Evolutionary conservation across 1,284 basidiomycete species (phyloP), one percentile per base, ranked within the genome.

Genomic region (Trichosporon faecale): DNA sequence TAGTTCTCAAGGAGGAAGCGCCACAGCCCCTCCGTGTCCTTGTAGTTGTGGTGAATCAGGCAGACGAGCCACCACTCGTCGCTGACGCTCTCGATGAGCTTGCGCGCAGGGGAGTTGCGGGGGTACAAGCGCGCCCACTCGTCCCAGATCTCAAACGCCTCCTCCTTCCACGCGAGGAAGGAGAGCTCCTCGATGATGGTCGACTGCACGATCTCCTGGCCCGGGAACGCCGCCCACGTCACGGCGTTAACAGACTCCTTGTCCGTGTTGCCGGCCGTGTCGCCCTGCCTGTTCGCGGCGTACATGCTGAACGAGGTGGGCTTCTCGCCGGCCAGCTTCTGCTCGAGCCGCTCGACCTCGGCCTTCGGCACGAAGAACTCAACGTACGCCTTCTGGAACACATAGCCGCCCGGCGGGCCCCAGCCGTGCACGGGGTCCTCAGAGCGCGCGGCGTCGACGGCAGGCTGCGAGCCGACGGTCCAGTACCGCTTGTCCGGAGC

Each of bases 161-260:
- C 97, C 52, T 97, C 94, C 93, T 96, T 97, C 94, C 94, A 97
- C 9, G 94, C 94, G 88, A 95, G 91, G 87, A 98, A 98, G 78
- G 94, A 96, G 74, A 94, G 90, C 33, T 92, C 91, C 82, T 99
- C 97, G 37, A 99, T 97, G 74, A 99, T 96, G 23, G 97, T 99
- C 31, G 96, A 95, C 81, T 99, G 97, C 65, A 98, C 87, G 78
- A 99, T 94, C 86, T 99, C 97, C 83, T 97, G 95, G 55, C 93
- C 94, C 21, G 97, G 96, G 88, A 98, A 99, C 6, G 97, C 94
- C 75, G 96, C 97, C 97, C 96, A 99, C 0, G 97, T 99, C 63
- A 99, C 97, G 7, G 97, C 97, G 78, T 98, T 99, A 46, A 96
- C 95, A 8, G 94, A 93, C 40, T 96, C 93, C 0, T 91, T 91